Evolutionary conservation across 305 asterid species (phyloP).

Genomic region (Ajuga reptans): DNA sequence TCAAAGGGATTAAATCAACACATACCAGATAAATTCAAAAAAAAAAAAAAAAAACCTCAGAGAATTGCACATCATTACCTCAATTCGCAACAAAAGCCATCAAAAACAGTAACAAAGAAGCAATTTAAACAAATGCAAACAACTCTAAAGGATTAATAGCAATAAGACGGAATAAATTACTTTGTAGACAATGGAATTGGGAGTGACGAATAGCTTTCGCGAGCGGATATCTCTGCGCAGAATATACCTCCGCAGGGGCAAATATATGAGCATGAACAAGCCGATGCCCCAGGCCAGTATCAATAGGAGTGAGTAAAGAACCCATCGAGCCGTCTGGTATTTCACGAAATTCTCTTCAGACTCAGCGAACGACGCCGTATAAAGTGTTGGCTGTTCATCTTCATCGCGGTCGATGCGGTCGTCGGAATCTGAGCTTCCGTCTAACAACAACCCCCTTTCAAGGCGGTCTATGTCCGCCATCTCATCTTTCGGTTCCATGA

Average conservation of each 20-base stretch:
- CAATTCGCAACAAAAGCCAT: neutral
- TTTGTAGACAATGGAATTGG: constrained; percentile 56
- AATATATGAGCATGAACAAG: constrained; percentile 54
- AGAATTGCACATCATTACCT: neutral
- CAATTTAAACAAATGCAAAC: neutral
- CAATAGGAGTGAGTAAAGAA: constrained; percentile 45
- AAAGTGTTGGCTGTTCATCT: constrained; percentile 35
- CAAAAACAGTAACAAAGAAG: neutral
- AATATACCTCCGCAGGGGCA: constrained; percentile 56
- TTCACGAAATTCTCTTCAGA: constrained; percentile 50
- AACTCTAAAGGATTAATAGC: neutral
- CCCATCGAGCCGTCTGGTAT: constrained; percentile 54
- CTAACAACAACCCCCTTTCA: constrained; percentile 45
- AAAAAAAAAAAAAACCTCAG: neutral
- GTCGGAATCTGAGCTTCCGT: constrained; percentile 14
- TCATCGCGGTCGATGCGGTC: constrained; percentile 17
- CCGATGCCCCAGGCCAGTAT: constrained; percentile 73
- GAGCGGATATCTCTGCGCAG: constrained; percentile 53
- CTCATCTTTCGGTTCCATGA: constrained; percentile 38
- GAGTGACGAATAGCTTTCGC: constrained; percentile 53
- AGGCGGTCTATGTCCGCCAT: constrained; percentile 41
- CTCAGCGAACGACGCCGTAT: constrained; percentile 54
- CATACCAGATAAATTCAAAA: neutral
- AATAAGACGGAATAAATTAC: constrained; percentile 20
- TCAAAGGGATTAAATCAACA: neutral